Conservation (phyloP, 345 rosid genomes). For the Citrus glauca region DNA sequence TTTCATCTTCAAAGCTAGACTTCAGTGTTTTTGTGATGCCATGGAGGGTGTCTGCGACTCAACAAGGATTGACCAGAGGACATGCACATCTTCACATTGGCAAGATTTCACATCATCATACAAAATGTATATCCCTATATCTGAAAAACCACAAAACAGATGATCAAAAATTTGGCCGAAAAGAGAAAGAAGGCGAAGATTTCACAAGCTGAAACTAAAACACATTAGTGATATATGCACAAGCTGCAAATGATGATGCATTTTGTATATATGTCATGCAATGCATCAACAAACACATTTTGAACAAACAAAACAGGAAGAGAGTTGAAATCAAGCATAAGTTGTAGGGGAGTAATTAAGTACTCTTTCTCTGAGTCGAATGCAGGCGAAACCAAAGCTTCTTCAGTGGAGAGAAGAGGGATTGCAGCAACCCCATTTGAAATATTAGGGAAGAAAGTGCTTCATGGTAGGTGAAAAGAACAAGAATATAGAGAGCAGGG, state of each 20-base stretch:
- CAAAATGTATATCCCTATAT: conserved; percentile 81
- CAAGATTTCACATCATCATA: conserved; percentile 91
- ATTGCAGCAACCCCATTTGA: conserved; percentile 36
- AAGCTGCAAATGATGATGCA: neutral
- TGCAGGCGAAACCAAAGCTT: conserved; percentile 35
- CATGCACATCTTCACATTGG: conserved; percentile 86
- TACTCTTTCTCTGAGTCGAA: conserved; percentile 28
- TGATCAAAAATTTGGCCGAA: neutral
- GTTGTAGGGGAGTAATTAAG: neutral
- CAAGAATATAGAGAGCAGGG: conserved; percentile 5
- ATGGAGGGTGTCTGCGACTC: conserved; percentile 60
- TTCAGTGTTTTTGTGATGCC: conserved; percentile 45
- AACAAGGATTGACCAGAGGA: conserved; percentile 85
- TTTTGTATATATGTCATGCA: too few relatives aligned
- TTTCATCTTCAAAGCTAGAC: conserved; percentile 7
- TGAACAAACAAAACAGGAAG: neutral
- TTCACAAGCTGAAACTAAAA: too few relatives aligned
- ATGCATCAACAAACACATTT: too few relatives aligned
- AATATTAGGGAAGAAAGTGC: neutral
- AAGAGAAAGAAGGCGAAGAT: neutral
- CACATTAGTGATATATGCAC: neutral
- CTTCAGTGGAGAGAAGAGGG: conserved; percentile 37
- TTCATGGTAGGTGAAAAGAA: conserved; percentile 21
- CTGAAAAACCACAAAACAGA: conserved; percentile 23
- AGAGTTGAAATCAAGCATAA: neutral